Evolutionary conservation across 2,329 filamentous ascomycete genomes (phyloP).

Genomic region (Cordyceps farinosa): DNA sequence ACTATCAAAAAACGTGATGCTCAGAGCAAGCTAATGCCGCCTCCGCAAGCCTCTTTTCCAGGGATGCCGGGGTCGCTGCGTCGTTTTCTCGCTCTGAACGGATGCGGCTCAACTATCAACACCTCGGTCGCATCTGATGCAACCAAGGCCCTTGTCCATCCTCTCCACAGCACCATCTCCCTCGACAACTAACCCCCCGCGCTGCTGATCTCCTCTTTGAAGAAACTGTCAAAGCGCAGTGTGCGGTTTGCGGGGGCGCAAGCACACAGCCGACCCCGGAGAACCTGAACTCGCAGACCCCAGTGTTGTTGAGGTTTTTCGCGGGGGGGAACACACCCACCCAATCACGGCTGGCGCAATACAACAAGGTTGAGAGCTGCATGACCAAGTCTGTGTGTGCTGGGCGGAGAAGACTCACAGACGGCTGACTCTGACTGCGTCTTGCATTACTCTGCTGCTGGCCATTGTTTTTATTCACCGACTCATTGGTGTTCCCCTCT

Average conservation of each 20-base stretch:
- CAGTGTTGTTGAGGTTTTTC: neutral
- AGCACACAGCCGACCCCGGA: neutral
- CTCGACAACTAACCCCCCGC: neutral
- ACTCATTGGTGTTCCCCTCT: too few species aligned
- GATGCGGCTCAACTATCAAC: conserved; percentile 11
- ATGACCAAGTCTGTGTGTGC: neutral
- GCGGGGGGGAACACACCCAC: neutral
- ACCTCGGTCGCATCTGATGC: conserved; percentile 10
- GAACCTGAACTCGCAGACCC: neutral
- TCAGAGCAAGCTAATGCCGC: neutral
- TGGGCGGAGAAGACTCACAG: neutral
- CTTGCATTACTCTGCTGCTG: neutral
- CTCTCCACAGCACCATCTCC: neutral
- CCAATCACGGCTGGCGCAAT: neutral
- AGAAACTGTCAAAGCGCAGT: conserved; percentile 2
- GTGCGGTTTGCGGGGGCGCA: neutral
- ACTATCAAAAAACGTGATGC: neutral
- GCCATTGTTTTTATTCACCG: neutral
- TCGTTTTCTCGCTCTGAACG: neutral
- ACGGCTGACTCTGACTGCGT: neutral
- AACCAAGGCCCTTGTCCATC: neutral
- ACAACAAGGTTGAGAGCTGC: neutral
- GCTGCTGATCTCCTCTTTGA: neutral
- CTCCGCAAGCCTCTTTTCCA: conserved; percentile 2
- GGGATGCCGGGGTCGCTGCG: neutral